Evolutionary conservation across 805 yeast species (phyloP), one percentile per base, ranked within the genome.

Genomic region (Sugiyamaella valdiviana): DNA sequence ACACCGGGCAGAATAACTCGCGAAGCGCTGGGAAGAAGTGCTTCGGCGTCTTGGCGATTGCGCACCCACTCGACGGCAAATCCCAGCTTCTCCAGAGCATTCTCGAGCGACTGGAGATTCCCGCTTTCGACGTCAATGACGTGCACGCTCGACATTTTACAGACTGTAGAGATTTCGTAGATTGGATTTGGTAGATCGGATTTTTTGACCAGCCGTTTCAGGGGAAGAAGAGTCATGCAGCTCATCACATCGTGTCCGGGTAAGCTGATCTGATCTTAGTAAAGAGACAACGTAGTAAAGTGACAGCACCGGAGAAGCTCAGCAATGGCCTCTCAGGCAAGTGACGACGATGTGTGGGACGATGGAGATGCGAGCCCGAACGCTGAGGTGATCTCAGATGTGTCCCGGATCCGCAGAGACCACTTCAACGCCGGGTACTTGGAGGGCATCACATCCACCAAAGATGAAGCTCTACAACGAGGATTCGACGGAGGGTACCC

Each of bases 51-150:
- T 5, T 68, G 64, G 15, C 82, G 77, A 49, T 77, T 69, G 51
- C 73, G 78, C 57, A 90, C 75, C 59, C 83, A 76, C 39, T 71
- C 68, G 3, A 85, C 57, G n/a, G 50, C 83, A 63, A 80, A 85
- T 0, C 97, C 97, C 20, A 89, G 69, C 51, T 72, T 72, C 57
- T 82, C 84, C 41, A 95, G 78, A 1, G 98, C 96, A 67, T 93
- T 93, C 46, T 80, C 78, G 48, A 93, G 71, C 0, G 98, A 91
- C 60, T 87, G 91, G 49, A 93, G 69, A 63, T 93, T 93, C 1
- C 99, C 99, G 62, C 95, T 85, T 62, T 88, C 91, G 7, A 90
- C 93, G 61, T 93, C 98, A 49, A 93, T 85, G 38, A 93, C 80
- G 66, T 86, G 76, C n/a, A 83, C 80, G 21, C 40, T 49, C 46